Evolutionary conservation across 768 basidiomycete genomes (phyloP), one percentile per base, ranked within the genome.

Genomic region (Chlorophyllum brunneum): DNA sequence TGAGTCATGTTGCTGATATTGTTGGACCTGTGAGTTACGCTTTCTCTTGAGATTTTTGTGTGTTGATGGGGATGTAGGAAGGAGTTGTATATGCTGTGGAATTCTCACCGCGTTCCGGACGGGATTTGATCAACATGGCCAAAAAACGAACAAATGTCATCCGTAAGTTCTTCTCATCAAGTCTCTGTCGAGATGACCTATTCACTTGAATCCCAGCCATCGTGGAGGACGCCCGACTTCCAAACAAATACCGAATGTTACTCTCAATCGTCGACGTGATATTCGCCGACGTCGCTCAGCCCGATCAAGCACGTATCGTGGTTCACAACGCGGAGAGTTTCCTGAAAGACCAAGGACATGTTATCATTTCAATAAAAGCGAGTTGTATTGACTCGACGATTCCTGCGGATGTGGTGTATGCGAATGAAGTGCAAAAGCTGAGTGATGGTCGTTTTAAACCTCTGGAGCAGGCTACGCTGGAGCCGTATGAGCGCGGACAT

Each of bases 91-190:
- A 99, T 67, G 97, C 97, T 16, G 97, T 99, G 27, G 97, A 99
- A 70, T 98, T 99, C 74, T 98, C 97, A 2, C 79, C 86, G 60
- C 83, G 97, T 62, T 95, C 94, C 49, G 97, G 97, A 30, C 91
- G 97, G 70, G 97, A 99, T 72, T 73, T 98, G 56, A 97, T 99
- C 61, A 90, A 89, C 73, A 99, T 98, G 97, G 95, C 97, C 29
- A 98, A 98, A 75, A 98, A 97, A 74, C 81, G 97, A 54, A 98
- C 97, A 58, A 99, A 98, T 69, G 93, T 98, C 58, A 95, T 98
- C 63, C 97, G 93, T 95, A 72, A 54, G 89, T 78, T 37, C 45
- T 16, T 13, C 27, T 30, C 43, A 7, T n/a, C n/a, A n/a, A n/a
- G n/a, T n/a, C n/a, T n/a, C n/a, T n/a, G n/a, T n/a, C n/a, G n/a